phyloP scores from a whole-genome alignment of 2,329 filamentous ascomycete species.

The Neonectria sp. region DNA sequence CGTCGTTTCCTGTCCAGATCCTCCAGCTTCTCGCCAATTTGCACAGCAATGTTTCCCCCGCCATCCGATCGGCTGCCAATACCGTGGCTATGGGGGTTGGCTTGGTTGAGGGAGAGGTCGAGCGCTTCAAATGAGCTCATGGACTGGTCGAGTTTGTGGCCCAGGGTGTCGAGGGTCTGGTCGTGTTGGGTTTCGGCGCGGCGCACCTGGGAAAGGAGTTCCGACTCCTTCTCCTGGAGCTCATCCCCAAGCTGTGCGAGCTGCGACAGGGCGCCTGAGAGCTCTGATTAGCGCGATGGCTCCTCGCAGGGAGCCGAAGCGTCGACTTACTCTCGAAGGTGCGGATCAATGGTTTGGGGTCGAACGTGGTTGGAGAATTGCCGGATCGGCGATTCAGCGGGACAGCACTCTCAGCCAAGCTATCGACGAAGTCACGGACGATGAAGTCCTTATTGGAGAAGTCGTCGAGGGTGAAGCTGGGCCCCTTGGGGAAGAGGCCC shows the following conservation, averaged over 20 bases:
- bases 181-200: conserved; percentile 94
- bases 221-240: conserved; percentile 90
- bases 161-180: conserved; percentile 88
- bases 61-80: conserved; percentile 60
- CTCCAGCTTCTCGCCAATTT: conserved; percentile 94
- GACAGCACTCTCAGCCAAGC: conserved; percentile 87
- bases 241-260: conserved; percentile 83
- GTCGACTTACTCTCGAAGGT: conserved; percentile 82
- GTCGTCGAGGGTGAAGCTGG: conserved; percentile 89
- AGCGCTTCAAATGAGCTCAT: conserved; percentile 93
- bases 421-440: conserved; percentile 97
- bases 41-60: conserved; percentile 91
- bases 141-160: conserved; percentile 90
- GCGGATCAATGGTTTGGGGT: conserved; percentile 96
- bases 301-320: neutral
- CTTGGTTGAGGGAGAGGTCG: conserved; percentile 84
- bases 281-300: conserved; percentile 29
- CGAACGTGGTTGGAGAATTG: conserved; percentile 77
- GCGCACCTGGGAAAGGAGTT: conserved; percentile 89
- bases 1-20: conserved; percentile 94
- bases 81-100: conserved; percentile 56
- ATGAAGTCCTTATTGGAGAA: conserved; percentile 95
- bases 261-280: conserved; percentile 74
- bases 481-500: conserved; percentile 82
- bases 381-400: conserved; percentile 86